These are phyloP conservation scores for Gyrodon lividus DNA, from an alignment of 768 basidiomycete genomes.

Conservation along the genomic window DNA sequence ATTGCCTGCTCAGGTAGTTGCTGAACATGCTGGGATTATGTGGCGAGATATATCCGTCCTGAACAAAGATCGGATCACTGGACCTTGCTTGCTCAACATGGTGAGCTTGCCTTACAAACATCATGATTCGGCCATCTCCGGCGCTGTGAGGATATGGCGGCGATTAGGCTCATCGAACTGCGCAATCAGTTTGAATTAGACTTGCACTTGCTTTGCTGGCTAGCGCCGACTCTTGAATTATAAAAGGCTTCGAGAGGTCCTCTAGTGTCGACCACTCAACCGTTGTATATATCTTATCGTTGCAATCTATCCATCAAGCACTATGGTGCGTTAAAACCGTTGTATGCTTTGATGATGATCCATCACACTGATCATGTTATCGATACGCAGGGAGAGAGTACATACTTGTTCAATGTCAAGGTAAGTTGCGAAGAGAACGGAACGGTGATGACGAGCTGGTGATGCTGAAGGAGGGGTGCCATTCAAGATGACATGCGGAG, in stretches of 20 bases:
- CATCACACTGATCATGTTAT: background rate
- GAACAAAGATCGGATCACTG: too few relatives aligned
- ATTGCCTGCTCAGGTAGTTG: too few relatives aligned
- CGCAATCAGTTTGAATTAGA: too few relatives aligned
- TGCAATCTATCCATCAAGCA: constrained; percentile 1
- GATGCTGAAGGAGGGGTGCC: constrained; percentile 1
- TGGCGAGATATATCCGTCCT: too few relatives aligned
- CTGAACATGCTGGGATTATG: too few relatives aligned
- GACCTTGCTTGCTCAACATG: too few relatives aligned
- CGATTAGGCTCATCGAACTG: too few relatives aligned
- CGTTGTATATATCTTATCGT: background rate
- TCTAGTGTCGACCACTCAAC: background rate
- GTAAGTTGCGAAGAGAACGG: constrained; percentile 34
- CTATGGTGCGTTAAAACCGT: constrained; percentile 20
- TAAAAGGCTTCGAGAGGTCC: constrained; percentile 4
- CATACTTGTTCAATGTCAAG: constrained; percentile 89
- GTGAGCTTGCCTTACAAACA: too few relatives aligned
- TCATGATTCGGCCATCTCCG: too few relatives aligned
- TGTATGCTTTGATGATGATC: background rate
- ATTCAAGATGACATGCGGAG: constrained; percentile 77
- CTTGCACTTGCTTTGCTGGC: too few relatives aligned
- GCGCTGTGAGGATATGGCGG: too few relatives aligned
- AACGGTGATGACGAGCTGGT: background rate
- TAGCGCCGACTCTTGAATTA: too few relatives aligned
- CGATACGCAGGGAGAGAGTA: constrained; percentile 13